These are phyloP conservation scores for Aspergillus sp. DNA, from an alignment of 2,329 filamentous ascomycete species.

Conservation along the genomic window DNA sequence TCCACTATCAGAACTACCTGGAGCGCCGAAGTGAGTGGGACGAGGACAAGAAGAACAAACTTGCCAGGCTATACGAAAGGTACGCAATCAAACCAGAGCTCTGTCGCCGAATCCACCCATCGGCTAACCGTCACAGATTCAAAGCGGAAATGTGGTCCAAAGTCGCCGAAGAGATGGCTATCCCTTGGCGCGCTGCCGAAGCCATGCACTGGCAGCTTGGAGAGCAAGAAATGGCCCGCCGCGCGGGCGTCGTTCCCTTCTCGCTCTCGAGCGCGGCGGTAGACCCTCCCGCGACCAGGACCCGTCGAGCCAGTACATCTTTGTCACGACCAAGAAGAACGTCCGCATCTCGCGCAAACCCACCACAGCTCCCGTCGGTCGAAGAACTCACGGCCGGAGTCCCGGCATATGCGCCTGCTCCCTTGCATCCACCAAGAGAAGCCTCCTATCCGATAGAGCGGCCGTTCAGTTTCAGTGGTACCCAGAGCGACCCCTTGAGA, in stretches of 20 bases:
- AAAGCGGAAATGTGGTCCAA: constrained; percentile 98
- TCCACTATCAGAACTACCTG: constrained; percentile 96
- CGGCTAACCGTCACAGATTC: constrained; percentile 57
- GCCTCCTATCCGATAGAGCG: constrained; percentile 24
- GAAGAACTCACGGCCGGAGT: constrained; percentile 40
- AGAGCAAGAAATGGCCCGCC: constrained; percentile 84
- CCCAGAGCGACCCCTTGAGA: constrained; percentile 22
- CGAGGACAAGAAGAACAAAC: constrained; percentile 94
- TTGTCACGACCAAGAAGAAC: constrained; percentile 31
- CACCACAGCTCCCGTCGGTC: constrained; percentile 34
- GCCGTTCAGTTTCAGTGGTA: constrained; percentile 22
- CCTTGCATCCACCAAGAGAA: constrained; percentile 26
- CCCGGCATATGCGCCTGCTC: constrained; percentile 33
- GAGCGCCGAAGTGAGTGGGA: constrained; percentile 92
- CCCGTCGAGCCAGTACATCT: constrained; percentile 30
- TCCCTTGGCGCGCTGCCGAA: constrained; percentile 91
- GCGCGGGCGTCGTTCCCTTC: constrained; percentile 83
- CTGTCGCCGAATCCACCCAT: no score
- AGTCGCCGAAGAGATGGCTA: constrained; percentile 86
- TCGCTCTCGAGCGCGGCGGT: constrained; percentile 52
- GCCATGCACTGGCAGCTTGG: constrained; percentile 98
- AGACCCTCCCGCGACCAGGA: constrained; percentile 35
- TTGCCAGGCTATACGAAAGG: constrained; percentile 91
- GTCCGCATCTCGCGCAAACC: constrained; percentile 29
- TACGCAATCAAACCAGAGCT: constrained; percentile 38